Evolutionary conservation across 805 yeast genomes (phyloP), one percentile per base, ranked within the genome.

Genomic region (Wickerhamomyces sydowiorum): DNA sequence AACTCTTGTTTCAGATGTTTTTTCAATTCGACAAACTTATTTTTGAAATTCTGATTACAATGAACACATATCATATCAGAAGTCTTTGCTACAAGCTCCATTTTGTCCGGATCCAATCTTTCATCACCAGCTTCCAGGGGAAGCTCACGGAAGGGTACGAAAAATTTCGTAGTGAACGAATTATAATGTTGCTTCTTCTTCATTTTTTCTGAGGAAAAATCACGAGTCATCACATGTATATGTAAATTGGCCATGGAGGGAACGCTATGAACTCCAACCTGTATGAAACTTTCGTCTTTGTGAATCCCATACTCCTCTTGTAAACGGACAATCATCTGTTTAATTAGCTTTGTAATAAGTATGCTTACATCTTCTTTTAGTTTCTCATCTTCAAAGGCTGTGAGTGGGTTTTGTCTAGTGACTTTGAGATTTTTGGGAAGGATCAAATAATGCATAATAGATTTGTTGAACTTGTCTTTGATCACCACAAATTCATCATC

Each of bases 201-300:
- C 63, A 86, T 42, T 21, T 66, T 53, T 0, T 62, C 62, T 9
- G 85, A 75, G 48, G 66, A 52, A 52, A 82, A 73, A 59, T 86
- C 95, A 38, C 64, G 66, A 0, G 89, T 78, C 37, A 86, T 68
- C 20, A 86, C 76, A 62, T 86, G 95, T 17, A 86, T 64, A 53
- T 86, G 95, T 36, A 86, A 52, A 56, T 86, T 84, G 31, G 60
- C 61, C 71, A 86, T 57, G 1, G 89, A 80, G 3, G 95, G 95
- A 2, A 72, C 71, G 5, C 84, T 60, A 60, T 86, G 95, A 21
- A 85, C 70, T 1, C 95, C 91, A 8, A 71, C 73, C 45, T 65
- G 63, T 8, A 83, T 64, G 29, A 58, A 59, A 2, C 47, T 39
- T 6, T 48, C 47, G 4, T 50, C 31, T 38, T 60, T 59, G 3